Percentiles rank a stretch among this genome's conserved stretches.
These are phyloP conservation scores for Suillus discolor DNA, from an alignment of 768 basidiomycete species.

Conservation along the genomic window DNA sequence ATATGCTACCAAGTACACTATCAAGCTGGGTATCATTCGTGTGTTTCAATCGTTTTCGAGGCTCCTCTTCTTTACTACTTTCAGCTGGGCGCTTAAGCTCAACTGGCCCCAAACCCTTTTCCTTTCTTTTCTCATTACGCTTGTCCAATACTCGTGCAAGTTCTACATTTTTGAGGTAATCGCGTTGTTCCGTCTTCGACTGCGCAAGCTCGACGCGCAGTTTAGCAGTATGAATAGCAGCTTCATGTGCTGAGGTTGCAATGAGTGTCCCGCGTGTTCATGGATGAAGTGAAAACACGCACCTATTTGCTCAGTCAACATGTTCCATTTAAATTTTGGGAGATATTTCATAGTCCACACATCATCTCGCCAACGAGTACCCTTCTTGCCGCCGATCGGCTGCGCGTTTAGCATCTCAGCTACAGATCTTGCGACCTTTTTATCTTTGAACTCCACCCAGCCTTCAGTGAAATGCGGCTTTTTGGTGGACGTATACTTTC, in stretches of 20 bases:
- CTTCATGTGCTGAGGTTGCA: slow-evolving; percentile 76
- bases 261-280: slow-evolving; percentile 12
- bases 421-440: slow-evolving; percentile 84
- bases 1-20: slow-evolving; percentile 53
- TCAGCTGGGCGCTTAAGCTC: slow-evolving; percentile 22
- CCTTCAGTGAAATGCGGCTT: slow-evolving; percentile 92
- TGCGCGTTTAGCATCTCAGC: slow-evolving; percentile 97
- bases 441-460: slow-evolving; percentile 98
- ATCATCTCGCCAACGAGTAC: slow-evolving; percentile 90
- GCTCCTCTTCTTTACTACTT: slow-evolving; percentile 13
- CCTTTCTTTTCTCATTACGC: slow-evolving; percentile 66
- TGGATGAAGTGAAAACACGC: slow-evolving; percentile 36
- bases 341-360: slow-evolving; percentile 99
- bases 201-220: slow-evolving; percentile 91
- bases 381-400: slow-evolving; percentile 92
- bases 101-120: slow-evolving; percentile 54
- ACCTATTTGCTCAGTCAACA: slow-evolving; percentile 99
- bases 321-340: slow-evolving; percentile 97
- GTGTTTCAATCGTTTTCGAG: slow-evolving; percentile 17
- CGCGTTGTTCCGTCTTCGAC: slow-evolving; percentile 85
- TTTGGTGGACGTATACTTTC: slow-evolving; percentile 81
- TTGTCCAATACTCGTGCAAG: slow-evolving; percentile 85
- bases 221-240: slow-evolving; percentile 83
- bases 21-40: slow-evolving; percentile 32
- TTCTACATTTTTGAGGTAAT: slow-evolving; percentile 94